Percentiles rank a stretch among this genome's conserved stretches.
Evolutionary conservation across 2,329 filamentous ascomycete species (phyloP).

Genomic region (Alternaria burnsii): DNA sequence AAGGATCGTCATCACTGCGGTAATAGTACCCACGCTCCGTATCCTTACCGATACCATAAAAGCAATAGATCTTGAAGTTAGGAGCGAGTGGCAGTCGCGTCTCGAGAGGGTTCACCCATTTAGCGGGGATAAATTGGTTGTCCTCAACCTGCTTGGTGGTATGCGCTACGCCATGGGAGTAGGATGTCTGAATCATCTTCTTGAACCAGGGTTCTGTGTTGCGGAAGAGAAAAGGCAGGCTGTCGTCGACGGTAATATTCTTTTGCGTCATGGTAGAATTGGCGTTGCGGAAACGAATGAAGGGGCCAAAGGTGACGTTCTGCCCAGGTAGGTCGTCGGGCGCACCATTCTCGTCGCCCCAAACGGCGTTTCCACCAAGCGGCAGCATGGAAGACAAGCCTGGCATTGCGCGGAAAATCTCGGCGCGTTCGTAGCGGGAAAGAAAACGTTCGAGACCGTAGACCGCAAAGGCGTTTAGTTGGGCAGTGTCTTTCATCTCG

Average conservation of each 20-base stretch:
- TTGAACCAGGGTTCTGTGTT: conserved; percentile 87
- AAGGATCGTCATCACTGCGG: conserved; percentile 70
- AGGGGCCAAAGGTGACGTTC: conserved; percentile 76
- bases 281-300: conserved; percentile 80
- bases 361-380: conserved; percentile 91
- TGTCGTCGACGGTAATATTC: conserved; percentile 84
- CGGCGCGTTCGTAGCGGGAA: conserved; percentile 85
- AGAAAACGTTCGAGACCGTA: conserved; percentile 97
- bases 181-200: conserved; percentile 74
- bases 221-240: conserved; percentile 78
- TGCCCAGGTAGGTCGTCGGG: conserved; percentile 85
- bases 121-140: conserved; percentile 62
- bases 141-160: conserved; percentile 80
- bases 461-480: conserved; percentile 94
- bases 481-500: conserved; percentile 98
- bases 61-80: conserved; percentile 93
- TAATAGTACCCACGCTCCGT: conserved; percentile 96
- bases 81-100: conserved; percentile 86
- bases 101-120: conserved; percentile 96
- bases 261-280: conserved; percentile 59
- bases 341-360: conserved; percentile 87
- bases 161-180: conserved; percentile 88
- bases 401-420: conserved; percentile 96
- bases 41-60: conserved; percentile 93
- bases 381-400: conserved; percentile 97